Percentiles rank a stretch among this genome's conserved stretches.
Evolutionary conservation across 371 early-diverging fungal species (phyloP).

Genomic region (Mortierella sp.): DNA sequence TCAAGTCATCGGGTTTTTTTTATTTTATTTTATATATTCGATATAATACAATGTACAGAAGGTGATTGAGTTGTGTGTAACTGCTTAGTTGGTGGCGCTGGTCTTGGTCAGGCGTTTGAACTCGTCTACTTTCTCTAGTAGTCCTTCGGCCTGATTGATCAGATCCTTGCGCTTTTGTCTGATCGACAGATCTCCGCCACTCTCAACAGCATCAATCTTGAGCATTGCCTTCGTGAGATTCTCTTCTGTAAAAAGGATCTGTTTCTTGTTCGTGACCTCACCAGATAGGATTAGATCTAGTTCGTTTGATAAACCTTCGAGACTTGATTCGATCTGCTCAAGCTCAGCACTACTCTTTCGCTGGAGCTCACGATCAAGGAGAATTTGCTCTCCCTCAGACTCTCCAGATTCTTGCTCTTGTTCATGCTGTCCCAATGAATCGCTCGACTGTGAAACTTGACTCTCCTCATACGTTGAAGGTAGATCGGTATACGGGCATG

Average conservation of each 20-base stretch:
- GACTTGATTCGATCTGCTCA: slow-evolving; percentile 13
- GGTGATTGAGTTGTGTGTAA: not conserved
- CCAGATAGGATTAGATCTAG: slow-evolving; percentile 38
- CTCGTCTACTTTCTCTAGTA: slow-evolving; percentile 40
- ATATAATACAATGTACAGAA: not conserved
- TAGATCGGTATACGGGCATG: too few relatives aligned
- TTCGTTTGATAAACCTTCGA: slow-evolving; percentile 21
- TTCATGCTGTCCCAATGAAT: not conserved
- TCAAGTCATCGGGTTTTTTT: too few relatives aligned
- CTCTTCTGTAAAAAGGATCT: slow-evolving; percentile 44
- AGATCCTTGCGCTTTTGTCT: slow-evolving; percentile 47
- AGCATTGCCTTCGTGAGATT: slow-evolving; percentile 54
- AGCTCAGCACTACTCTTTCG: slow-evolving; percentile 37
- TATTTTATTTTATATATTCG: not conserved
- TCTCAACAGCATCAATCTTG: slow-evolving; percentile 49
- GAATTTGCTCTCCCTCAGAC: slow-evolving; percentile 17
- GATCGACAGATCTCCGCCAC: slow-evolving; percentile 36
- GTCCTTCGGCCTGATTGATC: slow-evolving; percentile 27
- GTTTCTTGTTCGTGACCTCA: slow-evolving; percentile 30
- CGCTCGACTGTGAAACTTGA: slow-evolving; percentile 5
- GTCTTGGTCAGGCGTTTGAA: slow-evolving; percentile 40
- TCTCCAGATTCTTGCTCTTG: slow-evolving; percentile 16
- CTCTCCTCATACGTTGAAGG: not conserved
- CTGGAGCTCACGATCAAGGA: slow-evolving; percentile 22
- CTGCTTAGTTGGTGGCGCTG: not conserved